These are phyloP conservation scores for Lepiota venenata DNA, from an alignment of 768 basidiomycete species.

Conservation along the genomic window DNA sequence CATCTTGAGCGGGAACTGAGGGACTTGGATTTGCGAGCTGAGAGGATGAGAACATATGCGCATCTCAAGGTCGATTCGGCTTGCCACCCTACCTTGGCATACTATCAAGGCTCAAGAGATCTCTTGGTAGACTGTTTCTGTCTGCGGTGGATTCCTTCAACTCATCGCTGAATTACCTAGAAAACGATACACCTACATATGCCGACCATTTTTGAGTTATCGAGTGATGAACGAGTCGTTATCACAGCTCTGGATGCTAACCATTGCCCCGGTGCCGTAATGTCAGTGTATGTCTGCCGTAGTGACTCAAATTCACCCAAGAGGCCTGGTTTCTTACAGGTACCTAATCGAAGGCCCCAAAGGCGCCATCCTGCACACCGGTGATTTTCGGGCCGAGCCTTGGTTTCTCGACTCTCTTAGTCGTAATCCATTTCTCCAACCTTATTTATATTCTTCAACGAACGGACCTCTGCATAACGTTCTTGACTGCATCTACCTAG, in stretches of 20 bases:
- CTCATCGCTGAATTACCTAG: slow-evolving; percentile 29
- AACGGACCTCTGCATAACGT: slow-evolving; percentile 31
- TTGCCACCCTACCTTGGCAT: slow-evolving; percentile 42
- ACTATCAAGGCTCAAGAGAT: slow-evolving; percentile 58
- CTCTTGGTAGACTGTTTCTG: slow-evolving; percentile 49
- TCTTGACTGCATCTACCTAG: slow-evolving; percentile 78
- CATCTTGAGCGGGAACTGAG: slow-evolving; percentile 59
- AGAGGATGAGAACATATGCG: slow-evolving; percentile 55
- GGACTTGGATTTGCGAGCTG: slow-evolving; percentile 45
- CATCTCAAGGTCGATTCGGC: slow-evolving; percentile 63
- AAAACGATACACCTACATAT: slow-evolving; percentile 55
- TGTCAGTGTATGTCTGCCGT: slow-evolving; percentile 45
- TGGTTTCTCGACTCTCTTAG: slow-evolving; percentile 68
- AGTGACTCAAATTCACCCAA: not conserved
- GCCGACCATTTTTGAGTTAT: slow-evolving; percentile 61
- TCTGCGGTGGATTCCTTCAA: not conserved
- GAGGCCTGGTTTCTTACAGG: slow-evolving; percentile 37
- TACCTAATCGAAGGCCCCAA: slow-evolving; percentile 74
- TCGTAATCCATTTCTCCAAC: slow-evolving; percentile 69
- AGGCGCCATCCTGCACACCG: slow-evolving; percentile 84
- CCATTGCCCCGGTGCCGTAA: slow-evolving; percentile 92
- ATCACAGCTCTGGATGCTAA: slow-evolving; percentile 89
- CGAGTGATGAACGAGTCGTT: slow-evolving; percentile 52
- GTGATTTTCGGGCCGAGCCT: slow-evolving; percentile 88
- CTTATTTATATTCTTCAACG: slow-evolving; percentile 48